Evolutionary conservation across 2,329 filamentous ascomycete species (phyloP).

Genomic region (Zymoseptoria tritici): DNA sequence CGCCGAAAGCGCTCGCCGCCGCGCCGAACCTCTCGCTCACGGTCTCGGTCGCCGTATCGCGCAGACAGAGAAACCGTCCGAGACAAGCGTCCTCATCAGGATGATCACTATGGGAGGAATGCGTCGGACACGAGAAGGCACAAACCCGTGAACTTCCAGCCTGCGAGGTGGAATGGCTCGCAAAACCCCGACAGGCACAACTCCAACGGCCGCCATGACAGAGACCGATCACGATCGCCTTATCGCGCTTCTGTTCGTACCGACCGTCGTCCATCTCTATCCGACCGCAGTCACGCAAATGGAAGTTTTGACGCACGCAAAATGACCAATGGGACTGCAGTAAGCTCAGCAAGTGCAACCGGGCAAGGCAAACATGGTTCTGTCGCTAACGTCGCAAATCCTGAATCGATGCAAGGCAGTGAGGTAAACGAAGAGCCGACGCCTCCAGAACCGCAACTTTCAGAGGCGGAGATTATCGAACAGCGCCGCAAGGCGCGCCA

Average conservation of each 20-base stretch:
- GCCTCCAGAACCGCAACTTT: constrained; percentile 43
- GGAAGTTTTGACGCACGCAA: constrained; percentile 1
- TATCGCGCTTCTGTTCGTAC: constrained; percentile 12
- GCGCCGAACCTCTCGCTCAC: constrained; percentile 13
- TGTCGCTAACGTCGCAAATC: neutral
- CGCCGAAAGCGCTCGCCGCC: constrained; percentile 32
- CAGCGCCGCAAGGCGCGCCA: constrained; percentile 76
- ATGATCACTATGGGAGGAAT: constrained; percentile 47
- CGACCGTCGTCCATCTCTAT: constrained; percentile 5
- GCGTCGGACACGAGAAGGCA: constrained; percentile 53
- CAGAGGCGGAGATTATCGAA: constrained; percentile 78
- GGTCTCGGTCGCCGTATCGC: constrained; percentile 25
- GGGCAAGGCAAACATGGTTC: constrained; percentile 2
- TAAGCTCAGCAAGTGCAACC: constrained; percentile 2
- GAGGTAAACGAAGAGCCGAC: constrained; percentile 42
- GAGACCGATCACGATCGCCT: constrained; percentile 23
- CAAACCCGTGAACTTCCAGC: constrained; percentile 31
- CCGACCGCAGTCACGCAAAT: constrained; percentile 9
- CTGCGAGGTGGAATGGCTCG: constrained; percentile 5
- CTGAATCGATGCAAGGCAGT: neutral
- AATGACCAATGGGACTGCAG: constrained; percentile 1
- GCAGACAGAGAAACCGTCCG: constrained; percentile 33
- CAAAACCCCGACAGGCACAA: constrained; percentile 4
- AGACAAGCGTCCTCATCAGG: constrained; percentile 60
- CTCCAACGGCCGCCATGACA: constrained; percentile 7